Evolutionary conservation across 2,329 filamentous ascomycete genomes (phyloP), one percentile per base, ranked within the genome.

Genomic region (Dendryphion nanum): DNA sequence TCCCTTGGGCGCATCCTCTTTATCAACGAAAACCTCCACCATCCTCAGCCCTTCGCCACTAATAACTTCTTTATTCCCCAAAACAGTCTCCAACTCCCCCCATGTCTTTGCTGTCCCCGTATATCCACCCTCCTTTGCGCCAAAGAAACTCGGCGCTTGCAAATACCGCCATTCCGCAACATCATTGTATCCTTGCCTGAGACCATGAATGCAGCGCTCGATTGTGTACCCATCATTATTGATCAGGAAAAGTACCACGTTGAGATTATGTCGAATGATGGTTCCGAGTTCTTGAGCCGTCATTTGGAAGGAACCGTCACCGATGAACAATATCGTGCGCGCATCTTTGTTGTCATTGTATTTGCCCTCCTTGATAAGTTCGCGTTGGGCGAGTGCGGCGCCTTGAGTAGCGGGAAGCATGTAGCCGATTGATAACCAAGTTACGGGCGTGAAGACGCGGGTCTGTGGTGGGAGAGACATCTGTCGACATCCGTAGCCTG

Each of bases 71-170:
- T 64, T 55, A 35, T 67, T 57, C 1, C 37, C 45, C 28, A 74
- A 18, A 1, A 74, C 61, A 4, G 52, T 41, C 24, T 71, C 64
- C 3, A 78, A 42, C 42, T 78, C 72, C 0, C 65, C 71, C 43
- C 70, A 73, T 0, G 69, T 77, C 38, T 56, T 61, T 3, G 67
- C 73, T 18, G 59, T 52, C 8, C 37, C 40, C 3, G 44, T 47
- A 23, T 39, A 44, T 2, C 42, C 33, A 10, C 26, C 35, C 18
- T 43, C 41, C 8, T 48, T 39, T 2, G 42, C 51, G 2, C 51
- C 51, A 15, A 54, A 54, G 33, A 52, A 54, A 13, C 30, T 42
- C n/a, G 38, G 38, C 7, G 42, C 42, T 2, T 16, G 2, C 7
- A 17, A 4, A 26, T 44, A 30, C 2, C 32, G 8, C 42, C 42